phyloP scores from a whole-genome alignment of 108 stramenopile genomes.

The Skeletonema grethae region DNA sequence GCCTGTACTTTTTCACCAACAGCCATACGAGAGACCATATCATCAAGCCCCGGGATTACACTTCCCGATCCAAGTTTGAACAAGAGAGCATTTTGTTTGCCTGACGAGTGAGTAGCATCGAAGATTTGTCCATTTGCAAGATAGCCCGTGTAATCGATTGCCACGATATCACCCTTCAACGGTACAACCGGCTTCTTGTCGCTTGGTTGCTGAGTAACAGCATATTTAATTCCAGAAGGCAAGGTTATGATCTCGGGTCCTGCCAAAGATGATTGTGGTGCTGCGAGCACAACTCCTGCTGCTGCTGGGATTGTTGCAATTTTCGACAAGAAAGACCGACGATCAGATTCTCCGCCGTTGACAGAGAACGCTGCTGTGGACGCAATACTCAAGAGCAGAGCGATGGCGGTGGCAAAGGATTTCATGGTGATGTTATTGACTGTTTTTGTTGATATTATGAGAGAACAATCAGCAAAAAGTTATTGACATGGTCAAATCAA shows the following conservation, averaged over 20 bases:
- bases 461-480: neutral
- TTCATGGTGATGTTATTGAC: neutral
- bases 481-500: neutral
- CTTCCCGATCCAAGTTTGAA: conserved; percentile 77
- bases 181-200: conserved; percentile 53
- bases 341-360: conserved; percentile 4
- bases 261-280: conserved; percentile 29
- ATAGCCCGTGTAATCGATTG: conserved; percentile 89
- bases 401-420: neutral
- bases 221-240: conserved; percentile 77
- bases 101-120: conserved; percentile 86
- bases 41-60: conserved; percentile 81
- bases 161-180: conserved; percentile 75
- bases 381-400: neutral
- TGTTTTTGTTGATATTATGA: neutral
- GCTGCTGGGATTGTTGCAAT: neutral
- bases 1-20: conserved; percentile 87
- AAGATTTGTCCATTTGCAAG: conserved; percentile 80
- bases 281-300: conserved; percentile 6
- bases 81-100: conserved; percentile 72
- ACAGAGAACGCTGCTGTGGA: conserved; percentile 8
- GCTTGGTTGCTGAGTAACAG: conserved; percentile 51
- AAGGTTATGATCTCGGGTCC: conserved; percentile 71
- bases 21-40: conserved; percentile 72
- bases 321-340: conserved; percentile 38